phyloP scores from a whole-genome alignment of 176 grass and related monocot species.

The Zizania latifolia region DNA sequence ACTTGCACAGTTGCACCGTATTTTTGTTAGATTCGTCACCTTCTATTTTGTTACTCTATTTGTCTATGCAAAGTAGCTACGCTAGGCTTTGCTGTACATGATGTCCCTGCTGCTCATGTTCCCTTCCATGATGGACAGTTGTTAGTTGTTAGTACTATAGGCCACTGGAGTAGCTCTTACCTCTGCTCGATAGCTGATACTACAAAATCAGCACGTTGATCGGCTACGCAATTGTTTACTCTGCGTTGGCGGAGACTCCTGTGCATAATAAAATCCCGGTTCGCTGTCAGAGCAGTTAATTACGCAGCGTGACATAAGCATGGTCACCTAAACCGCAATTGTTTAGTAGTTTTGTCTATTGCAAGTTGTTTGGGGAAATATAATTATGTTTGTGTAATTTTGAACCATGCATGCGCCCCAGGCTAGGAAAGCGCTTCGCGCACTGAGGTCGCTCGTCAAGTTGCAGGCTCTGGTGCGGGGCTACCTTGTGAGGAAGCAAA shows the following conservation, averaged over 20 bases:
- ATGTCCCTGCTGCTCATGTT: constrained; percentile 13
- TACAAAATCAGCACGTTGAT: constrained; percentile 9
- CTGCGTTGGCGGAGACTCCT: too few species aligned
- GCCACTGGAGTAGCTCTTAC: neutral
- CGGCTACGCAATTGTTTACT: constrained; percentile 9
- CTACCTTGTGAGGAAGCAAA: constrained; percentile 79
- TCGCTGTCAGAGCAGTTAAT: constrained; percentile 12
- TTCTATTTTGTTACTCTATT: neutral
- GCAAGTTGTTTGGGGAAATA: neutral
- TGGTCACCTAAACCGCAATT: neutral
- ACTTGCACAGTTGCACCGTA: neutral
- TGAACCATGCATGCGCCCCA: constrained; percentile 22
- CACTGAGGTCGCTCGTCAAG: constrained; percentile 74
- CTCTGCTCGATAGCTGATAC: too few species aligned
- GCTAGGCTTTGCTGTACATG: constrained; percentile 17
- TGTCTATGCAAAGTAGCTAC: neutral
- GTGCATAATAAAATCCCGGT: too few species aligned
- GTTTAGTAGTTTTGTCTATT: too few species aligned
- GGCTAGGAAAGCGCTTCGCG: constrained; percentile 86
- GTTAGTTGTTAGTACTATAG: too few species aligned
- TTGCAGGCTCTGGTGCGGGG: constrained; percentile 85
- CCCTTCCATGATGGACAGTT: neutral
- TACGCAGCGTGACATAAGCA: constrained; percentile 24
- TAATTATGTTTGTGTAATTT: neutral
- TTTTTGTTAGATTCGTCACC: neutral